phyloP scores from a whole-genome alignment of 2,329 filamentous ascomycete species.

The Fusarium sp. region DNA sequence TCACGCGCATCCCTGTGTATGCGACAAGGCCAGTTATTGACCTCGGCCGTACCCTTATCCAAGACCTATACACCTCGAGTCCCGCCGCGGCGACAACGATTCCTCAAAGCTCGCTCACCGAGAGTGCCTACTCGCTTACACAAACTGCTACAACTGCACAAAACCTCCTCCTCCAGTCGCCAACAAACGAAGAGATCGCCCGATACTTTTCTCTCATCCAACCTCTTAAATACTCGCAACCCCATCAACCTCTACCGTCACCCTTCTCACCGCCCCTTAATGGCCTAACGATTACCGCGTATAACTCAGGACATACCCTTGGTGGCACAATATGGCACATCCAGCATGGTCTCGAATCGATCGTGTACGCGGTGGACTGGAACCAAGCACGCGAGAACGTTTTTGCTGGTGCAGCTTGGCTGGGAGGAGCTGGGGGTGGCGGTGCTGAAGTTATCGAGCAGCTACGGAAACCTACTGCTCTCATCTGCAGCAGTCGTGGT shows the following conservation, averaged over 20 bases:
- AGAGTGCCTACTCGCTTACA: constrained; percentile 66
- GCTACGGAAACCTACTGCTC: constrained; percentile 89
- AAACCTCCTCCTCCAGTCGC: constrained; percentile 74
- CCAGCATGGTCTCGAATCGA: constrained; percentile 94
- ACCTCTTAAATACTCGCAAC: constrained; percentile 95
- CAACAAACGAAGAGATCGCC: constrained; percentile 88
- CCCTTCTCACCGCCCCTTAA: constrained; percentile 90
- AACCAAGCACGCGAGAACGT: constrained; percentile 98
- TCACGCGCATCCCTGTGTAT: constrained; percentile 92
- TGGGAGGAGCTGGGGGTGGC: constrained; percentile 82
- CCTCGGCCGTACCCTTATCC: constrained; percentile 87
- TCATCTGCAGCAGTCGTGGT: constrained; percentile 91
- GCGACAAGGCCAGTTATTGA: constrained; percentile 94
- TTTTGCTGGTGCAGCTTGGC: constrained; percentile 91
- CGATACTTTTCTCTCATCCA: constrained; percentile 92
- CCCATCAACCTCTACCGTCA: constrained; percentile 88
- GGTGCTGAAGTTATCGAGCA: constrained; percentile 94
- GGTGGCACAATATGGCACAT: constrained; percentile 99
- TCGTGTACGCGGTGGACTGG: constrained; percentile 98
- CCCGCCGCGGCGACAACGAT: constrained; percentile 89
- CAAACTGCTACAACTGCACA: constrained; percentile 63
- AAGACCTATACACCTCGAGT: constrained; percentile 92
- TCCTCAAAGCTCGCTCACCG: constrained; percentile 77
- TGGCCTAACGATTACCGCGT: constrained; percentile 93
- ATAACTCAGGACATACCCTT: constrained; percentile 94